Evolutionary conservation across 2,329 filamentous ascomycete genomes (phyloP).

Genomic region (Colletotrichum sp.): DNA sequence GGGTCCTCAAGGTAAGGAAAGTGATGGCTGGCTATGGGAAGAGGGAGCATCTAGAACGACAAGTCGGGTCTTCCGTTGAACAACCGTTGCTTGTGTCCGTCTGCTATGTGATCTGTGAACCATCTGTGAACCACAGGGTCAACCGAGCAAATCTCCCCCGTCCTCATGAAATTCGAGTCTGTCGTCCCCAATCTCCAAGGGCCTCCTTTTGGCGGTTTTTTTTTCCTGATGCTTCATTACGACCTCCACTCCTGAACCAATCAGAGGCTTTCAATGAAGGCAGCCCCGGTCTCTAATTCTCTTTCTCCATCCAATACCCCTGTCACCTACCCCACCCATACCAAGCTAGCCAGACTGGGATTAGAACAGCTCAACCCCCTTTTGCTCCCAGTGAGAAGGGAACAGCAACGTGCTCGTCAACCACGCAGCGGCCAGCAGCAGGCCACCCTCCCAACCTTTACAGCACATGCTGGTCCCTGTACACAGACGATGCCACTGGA

Average conservation of each 20-base stretch:
- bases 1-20: background rate
- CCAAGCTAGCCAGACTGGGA: background rate
- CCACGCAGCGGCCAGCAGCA: background rate
- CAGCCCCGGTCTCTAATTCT: slow-evolving; percentile 15
- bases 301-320: slow-evolving; percentile 8
- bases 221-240: slow-evolving; percentile 20
- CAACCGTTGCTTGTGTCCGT: background rate
- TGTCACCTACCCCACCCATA: background rate
- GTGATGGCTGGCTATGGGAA: background rate
- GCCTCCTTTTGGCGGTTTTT: slow-evolving; percentile 20
- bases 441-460: background rate
- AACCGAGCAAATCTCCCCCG: background rate
- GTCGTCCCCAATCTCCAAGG: slow-evolving; percentile 18
- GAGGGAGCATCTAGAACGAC: background rate
- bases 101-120: background rate
- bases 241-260: slow-evolving; percentile 2
- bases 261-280: background rate
- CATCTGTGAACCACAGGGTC: background rate
- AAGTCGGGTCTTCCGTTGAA: background rate
- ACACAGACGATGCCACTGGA: background rate
- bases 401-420: slow-evolving; percentile 11
- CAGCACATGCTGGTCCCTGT: background rate
- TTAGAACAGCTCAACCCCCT: slow-evolving; percentile 14
- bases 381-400: slow-evolving; percentile 1
- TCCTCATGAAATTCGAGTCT: background rate